These are phyloP conservation scores for Mycosarcoma mackinlayi DNA, from an alignment of 1,284 basidiomycete genomes.

Conservation along the genomic window DNA sequence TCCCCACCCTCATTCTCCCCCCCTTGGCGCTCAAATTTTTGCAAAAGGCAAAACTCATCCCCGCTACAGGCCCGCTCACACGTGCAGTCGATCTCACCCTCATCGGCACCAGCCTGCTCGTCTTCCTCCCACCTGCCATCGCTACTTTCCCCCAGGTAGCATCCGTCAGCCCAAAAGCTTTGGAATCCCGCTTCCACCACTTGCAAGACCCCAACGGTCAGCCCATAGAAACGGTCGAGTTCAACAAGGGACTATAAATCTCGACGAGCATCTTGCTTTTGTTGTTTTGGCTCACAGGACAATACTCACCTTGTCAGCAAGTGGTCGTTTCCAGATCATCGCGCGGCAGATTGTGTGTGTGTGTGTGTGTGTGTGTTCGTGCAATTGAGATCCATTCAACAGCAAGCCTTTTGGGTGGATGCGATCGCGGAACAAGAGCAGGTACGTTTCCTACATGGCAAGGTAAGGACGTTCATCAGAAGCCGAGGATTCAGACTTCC, in stretches of 20 bases:
- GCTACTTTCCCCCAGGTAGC: conserved; percentile 72
- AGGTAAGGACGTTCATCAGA: no score
- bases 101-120: conserved; percentile 71
- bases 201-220: conserved; percentile 65
- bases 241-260: conserved; percentile 71
- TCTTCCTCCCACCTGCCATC: conserved; percentile 73
- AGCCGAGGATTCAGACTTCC: no score
- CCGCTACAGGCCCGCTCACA: conserved; percentile 35
- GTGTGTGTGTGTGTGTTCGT: no score
- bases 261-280: background rate
- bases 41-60: conserved; percentile 46
- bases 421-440: no score
- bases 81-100: conserved; percentile 48
- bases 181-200: conserved; percentile 68
- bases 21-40: conserved; percentile 71
- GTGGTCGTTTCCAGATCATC: no score
- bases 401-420: no score
- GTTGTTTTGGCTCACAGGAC: no score
- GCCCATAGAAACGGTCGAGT: conserved; percentile 69
- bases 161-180: conserved; percentile 67
- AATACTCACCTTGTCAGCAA: no score
- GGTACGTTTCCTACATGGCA: no score
- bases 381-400: no score
- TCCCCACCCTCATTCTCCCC: conserved; percentile 72
- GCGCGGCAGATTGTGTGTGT: no score